Evolutionary conservation across 1,284 basidiomycete species (phyloP), one percentile per base, ranked within the genome.

Genomic region (Schizophyllum amplum): DNA sequence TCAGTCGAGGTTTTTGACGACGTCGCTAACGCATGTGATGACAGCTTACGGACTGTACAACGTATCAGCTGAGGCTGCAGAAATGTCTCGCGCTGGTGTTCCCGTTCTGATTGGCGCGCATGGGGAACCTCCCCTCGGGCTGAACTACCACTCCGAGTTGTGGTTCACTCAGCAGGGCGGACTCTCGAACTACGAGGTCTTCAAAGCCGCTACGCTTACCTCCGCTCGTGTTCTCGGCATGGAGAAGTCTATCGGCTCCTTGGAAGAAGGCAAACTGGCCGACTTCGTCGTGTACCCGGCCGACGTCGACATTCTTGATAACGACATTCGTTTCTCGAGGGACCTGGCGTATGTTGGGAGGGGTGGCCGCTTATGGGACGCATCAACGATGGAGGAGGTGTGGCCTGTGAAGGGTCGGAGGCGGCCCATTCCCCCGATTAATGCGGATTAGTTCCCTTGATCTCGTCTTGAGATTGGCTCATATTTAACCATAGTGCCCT

Each of bases 111-210:
- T 89, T 58, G 86, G 86, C 24, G 86, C 86, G 0, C 86, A 89
- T 61, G 86, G 86, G n/a, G 87, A 89, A 67, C 77, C 81, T 1
- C 86, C 87, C 0, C 68, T 87, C 13, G 86, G 86, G 1, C 64
- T 83, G n/a, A 87, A 86, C 69, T 89, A 88, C 63, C 87, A 89
- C 60, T 78, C 80, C 21, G 86, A 89, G 64, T 83, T 88, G 78
- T 75, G 71, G 57, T 86, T 86, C 66, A 74, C 83, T 15, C 71
- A 73, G 53, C 71, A 75, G 17, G 87, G 86, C 17, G 87, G 86
- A 69, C 62, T 78, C 56, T 75, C 64, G 51, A 77, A 77, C 54
- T 78, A 75, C 55, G 74, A 77, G 70, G 80, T 83, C 25, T 69
- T 88, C 51, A 79, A 78, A 54, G 84, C 86, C 0, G 86, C 86